Conservation (phyloP, 2,329 filamentous ascomycete genomes). For the Nothophoma quercina region DNA sequence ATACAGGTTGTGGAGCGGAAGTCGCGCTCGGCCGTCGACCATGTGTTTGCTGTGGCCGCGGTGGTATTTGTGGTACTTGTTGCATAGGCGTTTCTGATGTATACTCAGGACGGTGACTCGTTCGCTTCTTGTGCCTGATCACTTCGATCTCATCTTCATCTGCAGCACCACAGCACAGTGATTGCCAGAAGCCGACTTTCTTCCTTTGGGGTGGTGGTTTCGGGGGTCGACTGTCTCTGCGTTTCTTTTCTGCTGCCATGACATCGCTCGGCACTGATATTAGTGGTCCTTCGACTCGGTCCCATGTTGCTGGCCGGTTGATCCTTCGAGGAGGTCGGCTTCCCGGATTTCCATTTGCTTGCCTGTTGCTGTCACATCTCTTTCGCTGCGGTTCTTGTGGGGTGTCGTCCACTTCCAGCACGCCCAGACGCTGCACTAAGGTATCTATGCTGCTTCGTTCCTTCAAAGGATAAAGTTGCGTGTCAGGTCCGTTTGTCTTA, state of each 20-base stretch:
- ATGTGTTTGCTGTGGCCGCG: conserved; percentile 9
- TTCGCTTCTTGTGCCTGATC: conserved; percentile 50
- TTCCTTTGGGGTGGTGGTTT: conserved; percentile 27
- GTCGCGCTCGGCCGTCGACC: conserved; percentile 8
- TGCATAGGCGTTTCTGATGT: conserved; percentile 19
- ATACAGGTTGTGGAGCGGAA: background rate
- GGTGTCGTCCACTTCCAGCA: conserved; percentile 68
- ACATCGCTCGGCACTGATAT: conserved; percentile 53
- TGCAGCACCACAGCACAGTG: conserved; percentile 51
- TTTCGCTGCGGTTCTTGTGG: conserved; percentile 49
- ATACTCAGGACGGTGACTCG: conserved; percentile 17
- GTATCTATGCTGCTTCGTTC: conserved; percentile 85
- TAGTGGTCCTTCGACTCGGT: conserved; percentile 55
- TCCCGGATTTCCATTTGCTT: conserved; percentile 25
- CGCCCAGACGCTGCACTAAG: conserved; percentile 77
- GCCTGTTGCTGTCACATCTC: conserved; percentile 32
- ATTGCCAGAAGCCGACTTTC: conserved; percentile 51
- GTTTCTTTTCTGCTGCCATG: conserved; percentile 38
- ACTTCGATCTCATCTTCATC: conserved; percentile 55
- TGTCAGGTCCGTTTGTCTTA: conserved; percentile 36
- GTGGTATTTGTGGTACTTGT: conserved; percentile 21
- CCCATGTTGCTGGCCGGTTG: conserved; percentile 54
- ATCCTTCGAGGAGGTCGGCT: conserved; percentile 33
- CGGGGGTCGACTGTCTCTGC: conserved; percentile 27
- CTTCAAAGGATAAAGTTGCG: conserved; percentile 64